phyloP scores from a whole-genome alignment of 805 yeast genomes.

The Metschnikowia lunata region DNA sequence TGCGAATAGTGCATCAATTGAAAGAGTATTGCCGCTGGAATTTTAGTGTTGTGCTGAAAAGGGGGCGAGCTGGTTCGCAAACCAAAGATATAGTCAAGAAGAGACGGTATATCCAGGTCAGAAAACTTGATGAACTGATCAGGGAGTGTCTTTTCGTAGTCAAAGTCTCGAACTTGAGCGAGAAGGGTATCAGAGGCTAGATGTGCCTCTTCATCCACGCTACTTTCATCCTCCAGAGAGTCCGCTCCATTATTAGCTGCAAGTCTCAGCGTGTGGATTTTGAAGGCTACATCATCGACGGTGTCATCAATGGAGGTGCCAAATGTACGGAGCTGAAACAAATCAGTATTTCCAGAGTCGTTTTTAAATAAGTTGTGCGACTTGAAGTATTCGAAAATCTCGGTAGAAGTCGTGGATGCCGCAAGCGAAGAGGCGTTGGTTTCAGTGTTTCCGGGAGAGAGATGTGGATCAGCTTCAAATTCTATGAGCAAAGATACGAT shows the following conservation, averaged over 20 bases:
- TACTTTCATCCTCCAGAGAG: constrained; percentile 19
- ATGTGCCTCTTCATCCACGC: constrained; percentile 24
- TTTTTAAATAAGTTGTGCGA: constrained; percentile 39
- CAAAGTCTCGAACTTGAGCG: constrained; percentile 40
- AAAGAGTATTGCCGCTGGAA: constrained; percentile 66
- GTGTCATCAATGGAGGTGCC: constrained; percentile 21
- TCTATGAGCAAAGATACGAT: constrained; percentile 55
- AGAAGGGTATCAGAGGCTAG: constrained; percentile 28
- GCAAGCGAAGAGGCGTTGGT: constrained; percentile 57
- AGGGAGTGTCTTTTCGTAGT: constrained; percentile 50
- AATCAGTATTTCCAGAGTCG: constrained; percentile 8
- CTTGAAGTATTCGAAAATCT: constrained; percentile 55
- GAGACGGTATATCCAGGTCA: constrained; percentile 50
- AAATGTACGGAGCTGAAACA: constrained; percentile 14
- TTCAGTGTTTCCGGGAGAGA: constrained; percentile 28
- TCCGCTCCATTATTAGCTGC: constrained; percentile 18
- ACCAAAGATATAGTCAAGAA: constrained; percentile 45
- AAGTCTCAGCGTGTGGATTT: constrained; percentile 32
- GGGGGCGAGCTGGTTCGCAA: constrained; percentile 37
- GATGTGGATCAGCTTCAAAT: constrained; percentile 59
- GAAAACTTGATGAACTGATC: constrained; percentile 60
- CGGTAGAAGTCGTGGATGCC: constrained; percentile 47
- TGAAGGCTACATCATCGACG: constrained; percentile 32
- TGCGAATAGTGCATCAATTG: constrained; percentile 71
- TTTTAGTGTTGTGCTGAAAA: constrained; percentile 44